phyloP scores from a whole-genome alignment of 2,329 filamentous ascomycete species.

The Madurella mycetomatis region DNA sequence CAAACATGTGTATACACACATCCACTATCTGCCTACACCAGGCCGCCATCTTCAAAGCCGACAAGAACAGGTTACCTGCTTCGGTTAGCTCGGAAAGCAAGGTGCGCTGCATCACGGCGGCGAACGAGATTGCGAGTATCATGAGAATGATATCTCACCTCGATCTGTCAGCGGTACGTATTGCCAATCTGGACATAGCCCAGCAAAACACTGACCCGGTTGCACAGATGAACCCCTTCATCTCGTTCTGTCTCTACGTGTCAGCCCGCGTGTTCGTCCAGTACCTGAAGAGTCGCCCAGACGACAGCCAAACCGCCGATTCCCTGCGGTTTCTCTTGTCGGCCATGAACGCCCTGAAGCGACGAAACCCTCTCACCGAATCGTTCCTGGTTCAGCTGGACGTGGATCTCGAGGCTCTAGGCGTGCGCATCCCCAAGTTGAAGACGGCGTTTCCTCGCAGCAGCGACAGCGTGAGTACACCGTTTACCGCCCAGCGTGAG shows the following conservation, averaged over 20 bases:
- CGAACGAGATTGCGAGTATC: slow-evolving; percentile 87
- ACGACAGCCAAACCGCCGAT: slow-evolving; percentile 72
- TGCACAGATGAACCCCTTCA: slow-evolving; percentile 84
- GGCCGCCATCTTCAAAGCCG: slow-evolving; percentile 94
- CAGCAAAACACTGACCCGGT: neutral
- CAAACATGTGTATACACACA: slow-evolving; percentile 96
- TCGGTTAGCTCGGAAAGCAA: slow-evolving; percentile 86
- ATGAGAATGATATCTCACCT: slow-evolving; percentile 94
- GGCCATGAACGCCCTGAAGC: slow-evolving; percentile 85
- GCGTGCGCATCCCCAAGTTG: slow-evolving; percentile 56
- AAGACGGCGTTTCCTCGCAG: slow-evolving; percentile 52
- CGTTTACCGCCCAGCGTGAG: neutral
- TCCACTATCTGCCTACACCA: slow-evolving; percentile 97
- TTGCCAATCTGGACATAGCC: neutral
- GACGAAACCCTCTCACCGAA: slow-evolving; percentile 84
- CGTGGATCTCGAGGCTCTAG: slow-evolving; percentile 77
- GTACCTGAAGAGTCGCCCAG: slow-evolving; percentile 88
- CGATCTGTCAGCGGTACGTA: slow-evolving; percentile 72
- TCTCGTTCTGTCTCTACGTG: slow-evolving; percentile 95
- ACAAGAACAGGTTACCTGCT: slow-evolving; percentile 74
- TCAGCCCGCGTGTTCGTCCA: slow-evolving; percentile 92
- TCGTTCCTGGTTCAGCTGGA: slow-evolving; percentile 93
- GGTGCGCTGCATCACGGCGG: slow-evolving; percentile 85
- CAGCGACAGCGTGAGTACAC: slow-evolving; percentile 45
- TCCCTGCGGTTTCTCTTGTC: slow-evolving; percentile 86